phyloP scores from a whole-genome alignment of 352 stramenopile species.

The Phytophthora multivora region DNA sequence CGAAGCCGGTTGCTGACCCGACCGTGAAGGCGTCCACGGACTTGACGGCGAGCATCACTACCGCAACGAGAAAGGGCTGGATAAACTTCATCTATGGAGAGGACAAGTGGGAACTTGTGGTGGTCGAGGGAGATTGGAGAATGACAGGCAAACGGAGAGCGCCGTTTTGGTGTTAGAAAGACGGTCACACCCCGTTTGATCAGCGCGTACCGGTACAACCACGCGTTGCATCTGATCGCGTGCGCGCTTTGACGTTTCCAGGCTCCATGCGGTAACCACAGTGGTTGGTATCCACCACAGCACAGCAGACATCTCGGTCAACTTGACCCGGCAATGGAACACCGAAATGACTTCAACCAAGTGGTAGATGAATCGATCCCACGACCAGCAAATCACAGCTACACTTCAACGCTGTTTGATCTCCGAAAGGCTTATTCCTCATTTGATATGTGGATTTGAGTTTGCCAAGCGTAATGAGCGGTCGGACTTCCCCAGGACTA shows the following conservation, averaged over 20 bases:
- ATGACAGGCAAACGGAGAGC: neutral
- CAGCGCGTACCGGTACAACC: neutral
- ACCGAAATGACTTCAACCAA: slow-evolving; percentile 16
- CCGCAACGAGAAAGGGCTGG: slow-evolving; percentile 1
- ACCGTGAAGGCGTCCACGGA: slow-evolving; percentile 20
- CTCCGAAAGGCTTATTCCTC: neutral
- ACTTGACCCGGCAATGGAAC: neutral
- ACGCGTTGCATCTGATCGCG: neutral
- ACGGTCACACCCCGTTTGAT: neutral
- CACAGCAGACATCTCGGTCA: neutral
- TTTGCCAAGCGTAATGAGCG: too few species aligned
- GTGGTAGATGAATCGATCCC: slow-evolving; percentile 13
- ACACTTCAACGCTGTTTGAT: neutral
- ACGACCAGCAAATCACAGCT: slow-evolving; percentile 12
- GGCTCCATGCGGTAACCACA: neutral
- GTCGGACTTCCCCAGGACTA: too few species aligned
- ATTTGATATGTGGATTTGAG: neutral
- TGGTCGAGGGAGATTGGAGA: slow-evolving; percentile 2
- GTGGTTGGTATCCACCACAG: too few species aligned
- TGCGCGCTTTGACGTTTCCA: neutral
- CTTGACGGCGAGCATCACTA: slow-evolving; percentile 6
- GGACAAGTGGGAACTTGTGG: neutral
- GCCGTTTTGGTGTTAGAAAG: neutral
- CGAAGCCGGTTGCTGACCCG: slow-evolving; percentile 26
- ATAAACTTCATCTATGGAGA: slow-evolving; percentile 3